Base-by-base conservation (phyloP, 352 stramenopile species). In the Globisporangium yorkense region DNA sequence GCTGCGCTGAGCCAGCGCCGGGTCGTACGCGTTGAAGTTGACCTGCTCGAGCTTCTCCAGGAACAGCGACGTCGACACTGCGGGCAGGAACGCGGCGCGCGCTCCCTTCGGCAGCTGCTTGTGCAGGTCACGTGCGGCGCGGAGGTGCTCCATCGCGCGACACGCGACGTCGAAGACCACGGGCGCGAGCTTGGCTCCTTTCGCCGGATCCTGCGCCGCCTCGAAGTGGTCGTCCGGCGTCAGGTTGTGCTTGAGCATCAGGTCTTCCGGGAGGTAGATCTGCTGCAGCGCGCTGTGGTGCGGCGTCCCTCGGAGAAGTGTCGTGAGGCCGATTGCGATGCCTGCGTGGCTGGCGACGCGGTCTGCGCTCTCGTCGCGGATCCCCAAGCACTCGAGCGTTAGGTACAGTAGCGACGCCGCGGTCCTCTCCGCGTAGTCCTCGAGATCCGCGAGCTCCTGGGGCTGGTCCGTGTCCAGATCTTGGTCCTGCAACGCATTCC, bases 81-180 rank as follows among this genome's bases (percentile, higher is more conserved):
- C 70, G 1, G 87, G 72, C 35, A 92, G 73, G 40, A 97, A 78
- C 1, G 80, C 88, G 7, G 75, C 69, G 10, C 84, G 68, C 2
- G 84, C 80, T 18, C 54, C 37, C 8, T 56, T 67, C 0, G 86
- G 80, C 20, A 96, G 54, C 18, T 89, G 62, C 13, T 62, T 68
- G 24, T 70, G 66, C 15, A 95, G 56, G 35, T 69, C 75, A 12
- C 83, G 81, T 15, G 87, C 86, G 54, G 83, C 65, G 18, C 86
- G 76, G 0, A 97, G 68, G 56, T 97, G 88, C 29, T 89, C 80
- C 62, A 96, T 76, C 0, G 87, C 87, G 2, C 74, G 72, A 43
- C 86, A 94, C 8, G 88, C 88, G 10, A 97, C 80, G 20, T 96
- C 90, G 62, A 96, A 97, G 15, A 96, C 76, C 18, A 89, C 88